A percentile compares a stretch with the other conserved stretches of the same genome.
phyloP scores from a whole-genome alignment of 441 rosid species.

The Bocquillonia castaneifolia region DNA sequence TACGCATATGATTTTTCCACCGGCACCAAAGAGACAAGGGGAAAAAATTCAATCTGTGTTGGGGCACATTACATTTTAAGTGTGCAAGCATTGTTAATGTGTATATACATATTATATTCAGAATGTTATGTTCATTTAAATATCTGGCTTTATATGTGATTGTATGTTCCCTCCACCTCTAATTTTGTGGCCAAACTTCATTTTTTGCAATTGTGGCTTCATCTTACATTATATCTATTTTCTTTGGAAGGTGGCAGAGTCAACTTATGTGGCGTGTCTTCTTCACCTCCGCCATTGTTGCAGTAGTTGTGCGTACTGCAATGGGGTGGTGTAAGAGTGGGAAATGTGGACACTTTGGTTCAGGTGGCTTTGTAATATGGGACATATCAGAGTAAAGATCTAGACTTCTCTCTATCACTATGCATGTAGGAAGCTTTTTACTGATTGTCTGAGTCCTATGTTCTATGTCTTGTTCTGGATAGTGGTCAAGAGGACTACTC shows the following conservation, averaged over 20 bases:
- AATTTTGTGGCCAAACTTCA: neutral
- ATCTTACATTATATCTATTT: slow-evolving; percentile 24
- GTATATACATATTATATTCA: neutral
- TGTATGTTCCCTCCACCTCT: neutral
- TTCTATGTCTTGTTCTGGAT: slow-evolving; percentile 19
- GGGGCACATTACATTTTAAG: neutral
- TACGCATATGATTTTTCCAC: slow-evolving; percentile 8
- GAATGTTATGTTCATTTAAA: slow-evolving; percentile 4
- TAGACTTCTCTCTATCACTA: slow-evolving; percentile 18
- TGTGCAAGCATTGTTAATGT: neutral
- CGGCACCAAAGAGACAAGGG: neutral
- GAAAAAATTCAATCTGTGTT: no score
- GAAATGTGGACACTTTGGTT: slow-evolving; percentile 95
- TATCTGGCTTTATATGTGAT: slow-evolving; percentile 7
- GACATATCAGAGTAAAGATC: slow-evolving; percentile 81
- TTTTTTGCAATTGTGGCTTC: neutral
- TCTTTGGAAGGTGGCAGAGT: slow-evolving; percentile 87
- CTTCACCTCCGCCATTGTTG: slow-evolving; percentile 95
- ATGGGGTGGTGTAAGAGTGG: slow-evolving; percentile 98
- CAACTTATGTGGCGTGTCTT: slow-evolving; percentile 99
- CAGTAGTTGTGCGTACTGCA: slow-evolving; percentile 93
- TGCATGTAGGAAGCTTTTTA: slow-evolving; percentile 15
- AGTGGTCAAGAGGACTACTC: slow-evolving; percentile 98
- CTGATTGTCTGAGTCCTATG: slow-evolving; percentile 19
- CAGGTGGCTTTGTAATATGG: slow-evolving; percentile 97